Base-by-base conservation (phyloP, 192 early-diverging fungal genomes). In the Backusella macrospora region DNA sequence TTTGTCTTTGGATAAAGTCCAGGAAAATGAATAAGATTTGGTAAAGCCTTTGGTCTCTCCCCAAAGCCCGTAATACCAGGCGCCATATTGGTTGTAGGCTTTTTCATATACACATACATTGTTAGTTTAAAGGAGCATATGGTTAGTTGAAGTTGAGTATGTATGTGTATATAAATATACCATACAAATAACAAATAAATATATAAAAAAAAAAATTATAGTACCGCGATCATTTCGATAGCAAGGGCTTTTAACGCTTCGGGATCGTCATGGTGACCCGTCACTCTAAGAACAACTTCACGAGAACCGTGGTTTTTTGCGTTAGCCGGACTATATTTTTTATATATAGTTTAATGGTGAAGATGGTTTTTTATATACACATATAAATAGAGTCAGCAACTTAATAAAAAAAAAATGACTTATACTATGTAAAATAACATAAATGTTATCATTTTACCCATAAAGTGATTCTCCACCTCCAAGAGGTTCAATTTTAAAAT, bases 21-120 rank as follows among this genome's bases (percentile, higher is more conserved):
- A 15, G 88, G 87, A 72, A 89, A 88, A 71, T 90, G 89, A 8
- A 86, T 80, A 71, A 90, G 73, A 62, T 89, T 87, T 4, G 83
- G 87, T 6, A 84, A 80, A 39, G 89, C 84, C n/a, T 82, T 81
- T 29, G 89, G 87, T 15, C 89, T 84, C 16, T 84, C 86, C 10
- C 80, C 70, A 65, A 84, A 87, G 26, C 86, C 86, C n/a, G 86
- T 86, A 39, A 87, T 86, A 40, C 85, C 86, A 6, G 86, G 86
- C 0, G 81, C 83, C 86, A 87, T 87, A 45, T 79, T 81, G 29
- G 86, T 87, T 12, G 81, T 85, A 21, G 83, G 37, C 84, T 85
- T 38, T 40, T 23, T 39, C 8, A 38, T 70, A 10, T 5, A 48
- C 34, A 29, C 12, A n/a, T 1, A 43, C 29, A 34, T 34, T 34